Base-by-base conservation (phyloP, 345 rosid genomes). In the Murraya paniculata region DNA sequence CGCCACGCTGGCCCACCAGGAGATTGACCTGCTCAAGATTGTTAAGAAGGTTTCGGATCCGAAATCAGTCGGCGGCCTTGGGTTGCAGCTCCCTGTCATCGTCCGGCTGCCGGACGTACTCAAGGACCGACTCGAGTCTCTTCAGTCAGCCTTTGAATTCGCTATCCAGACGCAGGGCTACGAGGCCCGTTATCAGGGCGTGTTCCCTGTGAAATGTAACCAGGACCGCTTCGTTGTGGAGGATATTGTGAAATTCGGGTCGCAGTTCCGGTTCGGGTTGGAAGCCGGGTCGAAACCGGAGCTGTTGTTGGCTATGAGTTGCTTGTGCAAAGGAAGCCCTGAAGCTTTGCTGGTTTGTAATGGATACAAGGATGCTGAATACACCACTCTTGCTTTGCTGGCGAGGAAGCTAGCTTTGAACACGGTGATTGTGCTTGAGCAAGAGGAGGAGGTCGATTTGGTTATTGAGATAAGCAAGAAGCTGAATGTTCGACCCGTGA, bases 281-380 rank as follows among this genome's bases (percentile, higher is more conserved):
- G 98, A 95, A 67, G 97, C 99, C 56, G 99, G 98, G 74, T 95
- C 98, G 3, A 95, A 95, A 39, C 99, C 97, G n/a, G 97, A 95
- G 89, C 93, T 95, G 1, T 93, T 93, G 9, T 84, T 95, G 3
- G 97, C 98, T 4, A 95, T 92, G 98, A 91, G 89, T 81, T 92
- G 97, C 80, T 79, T 95, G 56, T 93, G 97, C 80, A 90, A 85
- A 72, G 98, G 97, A 45, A 89, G 73, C 70, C 88, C 84, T 0
- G 93, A 92, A n/a, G 88, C 95, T 16, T 78, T 95, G 53, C 80
- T 95, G 30, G 84, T 95, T 21, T 95, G 99, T 53, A 95, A 95
- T 72, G 99, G 99, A 9, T 95, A 90, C 78, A 95, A 95, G 76
- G 99, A 95, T 79, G 81, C 88, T 0, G 99, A 93, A 82, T 93